These are phyloP conservation scores for Vigna mungo DNA, from an alignment of 306 rosid genomes.

Conservation along the genomic window DNA sequence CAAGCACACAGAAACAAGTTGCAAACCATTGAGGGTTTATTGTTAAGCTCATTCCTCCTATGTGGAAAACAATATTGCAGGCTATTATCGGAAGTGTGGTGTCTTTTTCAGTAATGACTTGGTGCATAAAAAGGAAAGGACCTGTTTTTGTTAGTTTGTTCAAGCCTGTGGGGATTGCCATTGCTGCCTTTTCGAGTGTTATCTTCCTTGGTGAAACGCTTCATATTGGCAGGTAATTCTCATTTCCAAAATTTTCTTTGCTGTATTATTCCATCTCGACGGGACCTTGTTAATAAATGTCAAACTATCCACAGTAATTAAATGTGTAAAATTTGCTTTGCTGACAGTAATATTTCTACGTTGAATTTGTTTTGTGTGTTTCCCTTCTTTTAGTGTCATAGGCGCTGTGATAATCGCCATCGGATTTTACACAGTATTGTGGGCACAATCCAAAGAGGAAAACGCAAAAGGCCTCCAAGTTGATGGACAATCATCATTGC, in stretches of 20 bases:
- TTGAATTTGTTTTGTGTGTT: background rate
- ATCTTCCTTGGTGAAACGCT: slow-evolving; percentile 71
- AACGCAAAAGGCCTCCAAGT: slow-evolving; percentile 28
- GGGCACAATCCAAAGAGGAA: slow-evolving; percentile 65
- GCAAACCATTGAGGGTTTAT: background rate
- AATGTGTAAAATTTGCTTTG: background rate
- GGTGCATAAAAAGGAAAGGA: slow-evolving; percentile 73
- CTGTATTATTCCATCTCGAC: background rate
- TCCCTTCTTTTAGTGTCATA: slow-evolving; percentile 44
- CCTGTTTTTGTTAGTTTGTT: slow-evolving; percentile 72
- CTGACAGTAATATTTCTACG: background rate
- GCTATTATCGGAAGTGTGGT: slow-evolving; percentile 62
- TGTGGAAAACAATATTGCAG: slow-evolving; percentile 44
- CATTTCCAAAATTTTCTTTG: background rate
- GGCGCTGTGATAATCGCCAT: slow-evolving; percentile 57
- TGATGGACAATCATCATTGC: slow-evolving; percentile 42
- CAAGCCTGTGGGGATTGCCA: slow-evolving; percentile 68
- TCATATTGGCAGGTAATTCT: slow-evolving; percentile 59
- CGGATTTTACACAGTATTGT: slow-evolving; percentile 67
- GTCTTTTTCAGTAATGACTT: slow-evolving; percentile 54
- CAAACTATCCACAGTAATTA: background rate
- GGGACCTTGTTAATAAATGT: background rate
- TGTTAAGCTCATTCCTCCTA: slow-evolving; percentile 30
- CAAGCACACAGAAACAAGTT: background rate
- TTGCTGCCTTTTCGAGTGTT: slow-evolving; percentile 66